Base-by-base conservation (phyloP, 345 rosid genomes). In the Pugionium dolabratum region DNA sequence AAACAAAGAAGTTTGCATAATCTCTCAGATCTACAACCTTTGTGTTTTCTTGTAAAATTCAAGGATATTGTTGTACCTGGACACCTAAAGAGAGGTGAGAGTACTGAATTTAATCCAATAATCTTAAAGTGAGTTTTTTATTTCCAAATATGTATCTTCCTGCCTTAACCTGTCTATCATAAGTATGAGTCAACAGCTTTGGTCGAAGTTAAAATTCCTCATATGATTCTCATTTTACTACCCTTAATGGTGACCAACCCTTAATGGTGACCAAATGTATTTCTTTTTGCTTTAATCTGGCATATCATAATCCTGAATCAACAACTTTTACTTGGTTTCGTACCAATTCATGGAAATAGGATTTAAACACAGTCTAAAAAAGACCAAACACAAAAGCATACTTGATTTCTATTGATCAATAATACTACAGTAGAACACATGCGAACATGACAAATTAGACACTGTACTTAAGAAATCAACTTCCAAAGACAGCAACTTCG, bases 401-500 rank as follows among this genome's bases (percentile, higher is more conserved):
- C 27, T 18, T 18, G 18, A 18, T 33, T 18, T 40, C 30, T 34
- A 32, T 36, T 18, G 36, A 49, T 49, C 59, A 62, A 46, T 30
- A 43, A 9, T 35, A 63, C 40, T 28, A 11, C 8, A 28, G 7
- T 32, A 25, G 42, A 64, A 35, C 18, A 56, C 64, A 36, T 18
- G 11, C 6, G 3, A 52, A 65, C 27, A 66, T 51, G 37, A 43
- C 44, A 59, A 59, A 36, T 28, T 49, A 72, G 33, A 59, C 44
- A 4, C 9, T 59, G 52, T 18, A 59, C 27, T 30, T 44, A 35
- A 29, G 11, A 4, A 11, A 41, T 75, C 64, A 81, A 61, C 53
- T 76, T 6, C 64, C 78, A 43, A 82, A 78, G 64, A 63, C 63
- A 1, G 83, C 61, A 53, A 62, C 74, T 66, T 91, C 81, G 41